These are phyloP conservation scores for Naematelia aurantialba DNA, from an alignment of 768 basidiomycete genomes.

Conservation along the genomic window DNA sequence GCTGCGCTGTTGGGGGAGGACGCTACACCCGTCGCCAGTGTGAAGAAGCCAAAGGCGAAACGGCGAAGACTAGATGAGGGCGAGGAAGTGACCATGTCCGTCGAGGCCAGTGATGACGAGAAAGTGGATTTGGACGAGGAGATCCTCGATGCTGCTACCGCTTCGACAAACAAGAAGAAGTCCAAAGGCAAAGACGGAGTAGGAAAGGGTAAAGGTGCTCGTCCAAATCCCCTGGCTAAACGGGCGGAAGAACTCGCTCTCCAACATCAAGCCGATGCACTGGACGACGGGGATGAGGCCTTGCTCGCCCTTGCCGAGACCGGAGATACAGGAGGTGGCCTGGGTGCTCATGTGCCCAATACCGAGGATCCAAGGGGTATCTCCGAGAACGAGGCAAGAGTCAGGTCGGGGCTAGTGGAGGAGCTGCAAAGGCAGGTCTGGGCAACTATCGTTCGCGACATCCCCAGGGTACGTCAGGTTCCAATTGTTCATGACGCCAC, in stretches of 20 bases:
- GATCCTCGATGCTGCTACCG: conserved; percentile 3
- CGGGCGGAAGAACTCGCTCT: conserved; percentile 13
- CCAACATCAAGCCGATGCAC: background rate
- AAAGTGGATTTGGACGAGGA: conserved; percentile 5
- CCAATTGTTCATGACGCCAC: background rate
- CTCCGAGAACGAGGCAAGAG: conserved; percentile 29
- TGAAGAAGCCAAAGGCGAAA: conserved; percentile 20
- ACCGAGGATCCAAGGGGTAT: conserved; percentile 31
- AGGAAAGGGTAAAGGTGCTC: conserved; percentile 37
- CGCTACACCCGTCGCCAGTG: conserved; percentile 2
- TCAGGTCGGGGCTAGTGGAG: conserved; percentile 30
- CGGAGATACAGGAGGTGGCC: background rate
- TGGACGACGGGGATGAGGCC: conserved; percentile 3
- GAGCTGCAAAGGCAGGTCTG: conserved; percentile 36
- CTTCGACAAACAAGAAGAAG: conserved; percentile 8
- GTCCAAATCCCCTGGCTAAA: conserved; percentile 24
- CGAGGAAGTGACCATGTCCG: conserved; percentile 2
- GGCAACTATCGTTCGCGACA: conserved; percentile 34
- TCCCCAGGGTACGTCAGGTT: conserved; percentile 34
- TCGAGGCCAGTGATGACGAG: conserved; percentile 13
- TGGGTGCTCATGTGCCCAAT: conserved; percentile 19
- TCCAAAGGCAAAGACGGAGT: conserved; percentile 34
- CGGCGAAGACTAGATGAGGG: conserved; percentile 17
- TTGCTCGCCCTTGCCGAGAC: background rate
- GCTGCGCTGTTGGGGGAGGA: conserved; percentile 29